phyloP scores from a whole-genome alignment of 2,329 filamentous ascomycete genomes.

The Chrysosporium queenslandicum region DNA sequence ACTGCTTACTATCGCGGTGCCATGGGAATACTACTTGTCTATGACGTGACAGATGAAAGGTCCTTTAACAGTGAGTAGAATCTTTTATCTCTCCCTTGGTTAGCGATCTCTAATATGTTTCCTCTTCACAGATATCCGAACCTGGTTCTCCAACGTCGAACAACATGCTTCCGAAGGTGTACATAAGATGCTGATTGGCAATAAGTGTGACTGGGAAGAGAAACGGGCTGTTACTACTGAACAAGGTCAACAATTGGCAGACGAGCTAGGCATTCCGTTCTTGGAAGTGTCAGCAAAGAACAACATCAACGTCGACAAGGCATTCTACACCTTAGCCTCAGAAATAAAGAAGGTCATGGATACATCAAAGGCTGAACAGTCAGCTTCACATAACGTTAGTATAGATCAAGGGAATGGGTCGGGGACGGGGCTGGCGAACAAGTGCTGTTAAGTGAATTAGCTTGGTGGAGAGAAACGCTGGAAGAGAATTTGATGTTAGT shows the following conservation, averaged over 20 bases:
- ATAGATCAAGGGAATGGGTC: slow-evolving; percentile 50
- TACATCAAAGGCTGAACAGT: slow-evolving; percentile 66
- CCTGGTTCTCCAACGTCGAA: slow-evolving; percentile 98
- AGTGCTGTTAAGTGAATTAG: slow-evolving; percentile 58
- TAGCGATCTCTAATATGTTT: slow-evolving; percentile 3
- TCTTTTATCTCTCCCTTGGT: no score
- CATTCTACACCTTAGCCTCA: slow-evolving; percentile 86
- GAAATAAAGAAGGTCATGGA: slow-evolving; percentile 99
- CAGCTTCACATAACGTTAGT: slow-evolving; percentile 52
- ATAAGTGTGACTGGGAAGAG: slow-evolving; percentile 99
- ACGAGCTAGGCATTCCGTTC: slow-evolving; percentile 95
- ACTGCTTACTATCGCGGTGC: slow-evolving; percentile 97
- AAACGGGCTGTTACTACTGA: slow-evolving; percentile 91
- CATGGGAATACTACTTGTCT: slow-evolving; percentile 95
- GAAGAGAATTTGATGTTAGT: neutral
- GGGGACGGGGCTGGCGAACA: slow-evolving; percentile 48
- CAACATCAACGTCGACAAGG: slow-evolving; percentile 99
- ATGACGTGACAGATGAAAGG: slow-evolving; percentile 94
- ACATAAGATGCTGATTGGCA: slow-evolving; percentile 98
- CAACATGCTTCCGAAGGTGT: slow-evolving; percentile 97
- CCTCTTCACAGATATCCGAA: slow-evolving; percentile 69
- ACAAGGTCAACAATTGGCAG: slow-evolving; percentile 82
- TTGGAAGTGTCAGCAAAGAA: slow-evolving; percentile 97
- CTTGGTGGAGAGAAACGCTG: neutral
- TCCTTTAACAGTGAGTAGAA: slow-evolving; percentile 90